Evolutionary conservation across 352 stramenopile genomes (phyloP), one percentile per base, ranked within the genome.

Genomic region (Pythium brassicae): DNA sequence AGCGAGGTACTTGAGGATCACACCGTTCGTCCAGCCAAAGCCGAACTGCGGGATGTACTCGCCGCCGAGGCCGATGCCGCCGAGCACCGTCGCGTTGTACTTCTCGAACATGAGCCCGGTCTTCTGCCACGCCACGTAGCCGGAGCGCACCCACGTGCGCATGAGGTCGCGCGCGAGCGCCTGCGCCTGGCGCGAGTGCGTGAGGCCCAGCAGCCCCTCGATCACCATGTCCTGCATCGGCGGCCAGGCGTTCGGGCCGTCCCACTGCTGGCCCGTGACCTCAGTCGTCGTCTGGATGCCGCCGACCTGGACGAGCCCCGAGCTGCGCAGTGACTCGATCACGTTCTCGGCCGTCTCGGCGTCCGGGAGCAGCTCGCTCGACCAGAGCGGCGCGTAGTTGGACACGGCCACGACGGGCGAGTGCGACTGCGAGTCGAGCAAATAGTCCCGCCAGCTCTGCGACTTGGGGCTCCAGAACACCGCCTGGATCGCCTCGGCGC

Each of bases 101-200:
- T 87, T 89, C 55, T 96, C 87, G 56, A 88, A 93, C 85, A 96
- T 94, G 54, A 86, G 67, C 11, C 84, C 81, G 27, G 77, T 89
- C 43, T 79, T 60, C 45, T 76, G 73, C 72, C 71, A 96, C 34
- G 78, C 87, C 20, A 57, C 61, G 22, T 91, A 66, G 57, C 76
- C 77, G 2, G 83, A 64, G 9, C 75, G 48, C 35, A 85, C 74
- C 81, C 82, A 96, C n/a, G 59, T 80, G 66, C 73, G 71, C 32
- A 76, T 63, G 34, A 93, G 58, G 39, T 76, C 58, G 0, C 68
- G 68, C 10, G 80, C 81, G 35, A 94, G 68, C 43, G 62, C 58
- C 23, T 81, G 62, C 10, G 82, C 72, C 47, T 86, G 68, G 0
- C 63, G 62, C 0, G 68, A 53, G 47, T 27, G 72, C 58, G 86